Percentiles rank a stretch among this genome's conserved stretches.
These are phyloP conservation scores for Vitis hybrid DNA, from an alignment of 177 flowering plant genomes.

Conservation along the genomic window DNA sequence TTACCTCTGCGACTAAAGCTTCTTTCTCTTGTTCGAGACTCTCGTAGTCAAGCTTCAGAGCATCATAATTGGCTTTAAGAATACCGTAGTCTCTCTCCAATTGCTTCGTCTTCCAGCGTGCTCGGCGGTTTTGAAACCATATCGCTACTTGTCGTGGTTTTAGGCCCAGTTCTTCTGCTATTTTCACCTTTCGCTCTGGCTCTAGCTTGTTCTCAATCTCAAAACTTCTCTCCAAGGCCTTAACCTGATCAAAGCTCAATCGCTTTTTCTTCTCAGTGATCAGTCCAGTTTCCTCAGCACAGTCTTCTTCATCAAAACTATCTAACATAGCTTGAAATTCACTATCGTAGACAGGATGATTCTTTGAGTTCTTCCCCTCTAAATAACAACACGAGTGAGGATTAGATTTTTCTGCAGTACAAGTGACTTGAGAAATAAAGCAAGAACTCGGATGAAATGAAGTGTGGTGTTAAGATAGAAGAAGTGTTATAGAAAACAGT, in stretches of 20 bases:
- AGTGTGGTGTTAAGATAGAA: too few species aligned
- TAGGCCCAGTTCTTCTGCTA: conserved; percentile 29
- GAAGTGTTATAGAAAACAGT: too few species aligned
- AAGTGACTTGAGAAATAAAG: too few species aligned
- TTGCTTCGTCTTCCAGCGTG: conserved; percentile 35
- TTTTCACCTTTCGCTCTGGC: conserved; percentile 29
- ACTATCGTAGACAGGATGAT: conserved; percentile 18
- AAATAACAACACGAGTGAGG: neutral
- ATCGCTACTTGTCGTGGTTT: conserved; percentile 35
- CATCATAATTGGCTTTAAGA: conserved; percentile 26
- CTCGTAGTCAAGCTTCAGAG: conserved; percentile 17
- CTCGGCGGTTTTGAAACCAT: conserved; percentile 41
- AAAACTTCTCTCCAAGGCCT: conserved; percentile 34
- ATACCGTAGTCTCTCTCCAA: conserved; percentile 28
- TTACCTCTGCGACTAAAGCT: conserved; percentile 19
- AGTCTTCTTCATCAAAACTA: conserved; percentile 26
- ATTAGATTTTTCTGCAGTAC: too few species aligned
- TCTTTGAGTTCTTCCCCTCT: conserved; percentile 11
- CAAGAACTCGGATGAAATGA: too few species aligned
- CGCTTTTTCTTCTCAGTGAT: conserved; percentile 24
- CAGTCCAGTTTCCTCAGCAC: conserved; percentile 6
- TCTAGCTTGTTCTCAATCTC: conserved; percentile 37
- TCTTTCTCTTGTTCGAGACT: conserved; percentile 22
- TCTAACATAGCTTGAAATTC: conserved; percentile 34
- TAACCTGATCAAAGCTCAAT: conserved; percentile 25